phyloP scores from a whole-genome alignment of 2,329 filamentous ascomycete genomes.

The Didymella glomerata region DNA sequence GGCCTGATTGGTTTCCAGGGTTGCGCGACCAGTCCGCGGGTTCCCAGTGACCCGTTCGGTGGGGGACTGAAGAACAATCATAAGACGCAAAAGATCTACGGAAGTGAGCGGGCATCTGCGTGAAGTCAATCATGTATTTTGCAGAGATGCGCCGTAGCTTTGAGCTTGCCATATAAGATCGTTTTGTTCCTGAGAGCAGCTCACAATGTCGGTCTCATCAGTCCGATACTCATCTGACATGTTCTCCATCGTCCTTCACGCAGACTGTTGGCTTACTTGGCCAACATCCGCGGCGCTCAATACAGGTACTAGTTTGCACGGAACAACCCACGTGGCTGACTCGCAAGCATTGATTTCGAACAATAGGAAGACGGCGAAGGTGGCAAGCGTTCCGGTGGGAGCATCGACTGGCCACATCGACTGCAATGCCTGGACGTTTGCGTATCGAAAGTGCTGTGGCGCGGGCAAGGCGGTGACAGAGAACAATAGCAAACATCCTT shows the following conservation, averaged over 20 bases:
- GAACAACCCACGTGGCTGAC: neutral
- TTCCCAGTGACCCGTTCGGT: neutral
- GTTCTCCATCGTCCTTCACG: neutral
- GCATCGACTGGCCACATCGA: neutral
- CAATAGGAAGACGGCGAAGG: slow-evolving; percentile 8
- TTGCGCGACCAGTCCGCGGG: neutral
- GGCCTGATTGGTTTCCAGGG: neutral
- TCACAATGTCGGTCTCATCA: slow-evolving; percentile 3
- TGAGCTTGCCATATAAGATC: neutral
- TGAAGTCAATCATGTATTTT: neutral
- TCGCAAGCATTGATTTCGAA: neutral
- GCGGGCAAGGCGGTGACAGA: neutral
- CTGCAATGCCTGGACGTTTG: neutral
- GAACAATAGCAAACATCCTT: slow-evolving; percentile 22
- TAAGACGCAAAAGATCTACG: neutral
- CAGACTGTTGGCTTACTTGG: neutral
- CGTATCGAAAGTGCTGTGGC: neutral
- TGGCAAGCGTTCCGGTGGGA: neutral
- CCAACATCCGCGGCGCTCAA: neutral
- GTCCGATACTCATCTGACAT: neutral
- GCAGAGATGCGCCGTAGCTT: neutral
- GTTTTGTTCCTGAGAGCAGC: neutral
- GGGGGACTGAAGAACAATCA: neutral
- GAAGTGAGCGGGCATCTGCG: neutral
- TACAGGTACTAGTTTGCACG: neutral